Evolutionary conservation across 768 basidiomycete species (phyloP), one percentile per base, ranked within the genome.

Genomic region (Trametopsis cervina): DNA sequence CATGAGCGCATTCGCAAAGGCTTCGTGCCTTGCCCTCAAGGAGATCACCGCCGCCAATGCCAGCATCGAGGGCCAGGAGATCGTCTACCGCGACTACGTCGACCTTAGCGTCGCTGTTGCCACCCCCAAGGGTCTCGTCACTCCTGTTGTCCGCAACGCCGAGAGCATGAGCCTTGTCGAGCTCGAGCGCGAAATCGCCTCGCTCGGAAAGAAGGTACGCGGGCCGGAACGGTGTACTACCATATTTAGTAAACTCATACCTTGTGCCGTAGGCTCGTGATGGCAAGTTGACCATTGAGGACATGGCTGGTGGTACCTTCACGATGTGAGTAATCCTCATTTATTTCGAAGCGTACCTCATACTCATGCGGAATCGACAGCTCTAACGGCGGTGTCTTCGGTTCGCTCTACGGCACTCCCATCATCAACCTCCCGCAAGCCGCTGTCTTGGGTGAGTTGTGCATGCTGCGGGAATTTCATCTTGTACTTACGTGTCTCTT

Each of bases 301-400:
- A 99, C 66, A 97, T 97, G 95, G 77, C 92, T 26, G 95, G 95
- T 42, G 95, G 95, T 42, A 84, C 91, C n/a, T 97, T 99, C 77
- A 98, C 95, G 55, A 97, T 97, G 91, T 92, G 56, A 54, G 85
- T 71, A 29, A 41, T 27, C 7, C 13, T 33, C 41, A 40, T 44
- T 45, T 38, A 23, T 39, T 37, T 33, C 27, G 17, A 3, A 4
- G n/a, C 37, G 27, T 17, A 23, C 23, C 24, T 38, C 41, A 44
- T 9, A 43, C 42, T 44, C 13, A 44, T 18, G 15, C 11, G 40
- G 40, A 36, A 38, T 49, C 29, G 52, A 20, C 53, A 95, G 92
- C 66, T 98, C 96, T 35, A 99, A 99, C 62, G 96, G 95, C 39
- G 95, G 95, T 58, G 95, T 99, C 63, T 99, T 99, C 61, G 95